A percentile compares a stretch with the other conserved stretches of the same genome.
phyloP scores from a whole-genome alignment of 371 early-diverging fungal genomes.

The Thermomucor indicae-seudaticae region DNA sequence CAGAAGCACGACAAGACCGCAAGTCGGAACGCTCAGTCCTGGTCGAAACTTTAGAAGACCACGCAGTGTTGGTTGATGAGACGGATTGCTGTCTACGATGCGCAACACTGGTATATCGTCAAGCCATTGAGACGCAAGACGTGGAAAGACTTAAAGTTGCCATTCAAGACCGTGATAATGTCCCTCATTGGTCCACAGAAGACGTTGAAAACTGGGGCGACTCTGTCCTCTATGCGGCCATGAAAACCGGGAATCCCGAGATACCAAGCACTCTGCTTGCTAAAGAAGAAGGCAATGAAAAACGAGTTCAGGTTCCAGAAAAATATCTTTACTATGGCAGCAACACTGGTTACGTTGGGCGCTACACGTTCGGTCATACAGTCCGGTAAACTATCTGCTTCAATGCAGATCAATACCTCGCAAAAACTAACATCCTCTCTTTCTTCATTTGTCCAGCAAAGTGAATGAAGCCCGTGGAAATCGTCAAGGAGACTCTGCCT shows the following conservation, averaged over 20 bases:
- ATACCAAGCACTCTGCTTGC: constrained; percentile 13
- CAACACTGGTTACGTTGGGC: constrained; percentile 39
- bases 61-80: constrained; percentile 1
- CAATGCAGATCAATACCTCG: not conserved
- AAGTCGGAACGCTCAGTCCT: constrained; percentile 9
- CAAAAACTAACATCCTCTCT: no score
- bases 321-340: constrained; percentile 14
- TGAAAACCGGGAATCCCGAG: constrained; percentile 18
- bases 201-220: constrained; percentile 14
- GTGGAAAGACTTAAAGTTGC: constrained; percentile 10
- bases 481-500: constrained; percentile 53
- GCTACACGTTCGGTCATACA: constrained; percentile 32
- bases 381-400: constrained; percentile 9
- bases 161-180: constrained; percentile 8
- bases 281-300: not conserved
- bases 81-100: constrained; percentile 36
- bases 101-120: constrained; percentile 15
- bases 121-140: constrained; percentile 18
- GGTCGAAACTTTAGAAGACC: not conserved
- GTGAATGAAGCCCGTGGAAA: constrained; percentile 66
- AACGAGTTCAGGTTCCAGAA: constrained; percentile 14
- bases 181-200: constrained; percentile 20
- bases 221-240: constrained; percentile 13
- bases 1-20: constrained; percentile 10
- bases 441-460: constrained; percentile 24